Conservation (phyloP, 805 yeast genomes). For the Wickerhamomyces tratensis region DNA sequence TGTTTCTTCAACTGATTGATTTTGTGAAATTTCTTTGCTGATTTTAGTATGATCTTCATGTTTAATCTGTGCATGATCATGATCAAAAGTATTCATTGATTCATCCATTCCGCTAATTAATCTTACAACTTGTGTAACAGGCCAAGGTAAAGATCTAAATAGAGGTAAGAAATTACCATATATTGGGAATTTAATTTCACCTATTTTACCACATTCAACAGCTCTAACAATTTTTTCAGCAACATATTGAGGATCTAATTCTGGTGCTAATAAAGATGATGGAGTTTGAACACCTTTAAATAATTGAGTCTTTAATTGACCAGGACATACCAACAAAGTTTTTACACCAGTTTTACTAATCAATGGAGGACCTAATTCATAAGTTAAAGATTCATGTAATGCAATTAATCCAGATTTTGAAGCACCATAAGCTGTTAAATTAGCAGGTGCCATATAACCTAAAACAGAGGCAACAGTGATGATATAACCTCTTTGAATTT, state of each 20-base stretch:
- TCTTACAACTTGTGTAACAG: constrained; percentile 33
- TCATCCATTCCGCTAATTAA: constrained; percentile 35
- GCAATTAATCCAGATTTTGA: constrained; percentile 82
- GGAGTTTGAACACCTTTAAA: constrained; percentile 72
- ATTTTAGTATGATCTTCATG: not conserved
- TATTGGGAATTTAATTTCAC: constrained; percentile 64
- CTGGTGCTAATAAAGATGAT: constrained; percentile 69
- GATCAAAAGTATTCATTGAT: constrained; percentile 25
- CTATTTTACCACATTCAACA: constrained; percentile 49
- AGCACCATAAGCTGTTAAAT: constrained; percentile 55
- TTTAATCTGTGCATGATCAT: not conserved
- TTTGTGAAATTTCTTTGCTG: not conserved
- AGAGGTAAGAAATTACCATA: constrained; percentile 71
- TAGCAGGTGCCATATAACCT: constrained; percentile 80
- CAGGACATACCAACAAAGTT: constrained; percentile 76
- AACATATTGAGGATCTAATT: constrained; percentile 56
- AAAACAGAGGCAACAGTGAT: constrained; percentile 78
- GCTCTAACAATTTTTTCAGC: constrained; percentile 50
- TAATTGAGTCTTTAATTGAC: constrained; percentile 72
- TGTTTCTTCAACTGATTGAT: too few species aligned
- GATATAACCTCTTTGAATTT: constrained; percentile 55
- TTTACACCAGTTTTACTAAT: constrained; percentile 45
- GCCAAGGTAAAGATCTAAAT: constrained; percentile 67
- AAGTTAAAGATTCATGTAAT: constrained; percentile 70
- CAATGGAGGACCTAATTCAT: constrained; percentile 47